These are phyloP conservation scores for Herpetospermum pedunculosum DNA, from an alignment of 306 rosid genomes.

Conservation along the genomic window DNA sequence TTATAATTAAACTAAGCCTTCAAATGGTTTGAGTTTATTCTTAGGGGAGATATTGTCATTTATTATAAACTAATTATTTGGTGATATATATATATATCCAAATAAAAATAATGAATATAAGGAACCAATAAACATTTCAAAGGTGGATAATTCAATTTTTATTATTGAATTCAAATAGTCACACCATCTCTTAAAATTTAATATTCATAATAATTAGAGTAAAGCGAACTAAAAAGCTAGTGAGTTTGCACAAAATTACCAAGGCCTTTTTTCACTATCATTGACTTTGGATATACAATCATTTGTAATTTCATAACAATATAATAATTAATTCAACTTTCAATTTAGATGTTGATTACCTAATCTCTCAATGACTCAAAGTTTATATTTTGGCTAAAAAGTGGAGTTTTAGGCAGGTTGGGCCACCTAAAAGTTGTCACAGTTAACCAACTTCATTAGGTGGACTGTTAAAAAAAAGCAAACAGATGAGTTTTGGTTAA, in stretches of 20 bases:
- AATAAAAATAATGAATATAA: too few species aligned
- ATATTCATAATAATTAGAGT: neutral
- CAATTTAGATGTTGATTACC: neutral
- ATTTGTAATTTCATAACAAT: neutral
- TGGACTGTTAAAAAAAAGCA: neutral
- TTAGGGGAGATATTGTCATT: too few species aligned
- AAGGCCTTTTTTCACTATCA: neutral
- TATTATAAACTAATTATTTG: too few species aligned
- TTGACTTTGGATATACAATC: neutral
- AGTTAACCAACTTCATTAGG: neutral
- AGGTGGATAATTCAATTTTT: too few species aligned
- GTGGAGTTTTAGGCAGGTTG: neutral
- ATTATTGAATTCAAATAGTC: too few species aligned
- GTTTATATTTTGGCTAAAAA: neutral
- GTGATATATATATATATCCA: too few species aligned
- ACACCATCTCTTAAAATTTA: too few species aligned
- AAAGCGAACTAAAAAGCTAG: neutral
- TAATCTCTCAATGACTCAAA: neutral
- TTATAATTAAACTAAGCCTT: too few species aligned
- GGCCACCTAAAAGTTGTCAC: slow-evolving; percentile 3
- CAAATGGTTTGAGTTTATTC: too few species aligned
- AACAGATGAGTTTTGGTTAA: neutral
- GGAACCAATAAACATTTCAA: too few species aligned
- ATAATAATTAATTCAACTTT: neutral
- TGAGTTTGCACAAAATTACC: neutral